phyloP scores from a whole-genome alignment of 345 rosid species.

The Camelina hispida region DNA sequence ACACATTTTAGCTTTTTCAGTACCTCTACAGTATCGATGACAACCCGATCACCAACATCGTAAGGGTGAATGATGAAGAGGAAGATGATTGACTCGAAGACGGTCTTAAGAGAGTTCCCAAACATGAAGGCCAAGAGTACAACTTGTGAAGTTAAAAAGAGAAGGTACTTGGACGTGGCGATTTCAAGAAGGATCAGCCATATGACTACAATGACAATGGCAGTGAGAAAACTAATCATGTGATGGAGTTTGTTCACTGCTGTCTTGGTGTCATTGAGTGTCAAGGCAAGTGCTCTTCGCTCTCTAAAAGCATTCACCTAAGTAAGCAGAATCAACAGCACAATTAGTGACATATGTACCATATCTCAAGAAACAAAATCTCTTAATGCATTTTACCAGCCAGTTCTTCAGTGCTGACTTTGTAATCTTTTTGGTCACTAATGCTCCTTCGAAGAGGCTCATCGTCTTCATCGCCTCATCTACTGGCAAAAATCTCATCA shows the following conservation, averaged over 20 bases:
- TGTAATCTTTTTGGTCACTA: constrained; percentile 58
- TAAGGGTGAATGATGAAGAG: constrained; percentile 88
- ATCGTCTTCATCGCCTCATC: constrained; percentile 79
- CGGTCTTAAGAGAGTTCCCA: constrained; percentile 87
- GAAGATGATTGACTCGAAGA: constrained; percentile 87
- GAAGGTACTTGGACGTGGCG: constrained; percentile 66
- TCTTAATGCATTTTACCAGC: constrained; percentile 60
- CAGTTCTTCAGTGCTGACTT: constrained; percentile 69
- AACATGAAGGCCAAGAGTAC: constrained; percentile 88
- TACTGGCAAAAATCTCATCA: constrained; percentile 77
- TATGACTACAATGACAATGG: constrained; percentile 52
- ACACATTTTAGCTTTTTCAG: not conserved
- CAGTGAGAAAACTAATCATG: constrained; percentile 59
- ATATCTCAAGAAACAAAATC: not conserved
- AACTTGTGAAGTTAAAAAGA: constrained; percentile 75
- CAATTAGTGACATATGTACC: constrained; percentile 22
- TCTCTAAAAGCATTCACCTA: constrained; percentile 91
- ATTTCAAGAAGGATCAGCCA: constrained; percentile 77
- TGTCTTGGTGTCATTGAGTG: constrained; percentile 92
- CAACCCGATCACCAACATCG: constrained; percentile 91
- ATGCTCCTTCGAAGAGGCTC: constrained; percentile 71
- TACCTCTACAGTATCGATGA: constrained; percentile 79
- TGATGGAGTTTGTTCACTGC: constrained; percentile 90
- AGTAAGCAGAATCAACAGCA: constrained; percentile 31
- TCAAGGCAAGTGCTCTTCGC: constrained; percentile 85